Conservation (phyloP, 805 yeast species). For the Candida nitratophila region DNA sequence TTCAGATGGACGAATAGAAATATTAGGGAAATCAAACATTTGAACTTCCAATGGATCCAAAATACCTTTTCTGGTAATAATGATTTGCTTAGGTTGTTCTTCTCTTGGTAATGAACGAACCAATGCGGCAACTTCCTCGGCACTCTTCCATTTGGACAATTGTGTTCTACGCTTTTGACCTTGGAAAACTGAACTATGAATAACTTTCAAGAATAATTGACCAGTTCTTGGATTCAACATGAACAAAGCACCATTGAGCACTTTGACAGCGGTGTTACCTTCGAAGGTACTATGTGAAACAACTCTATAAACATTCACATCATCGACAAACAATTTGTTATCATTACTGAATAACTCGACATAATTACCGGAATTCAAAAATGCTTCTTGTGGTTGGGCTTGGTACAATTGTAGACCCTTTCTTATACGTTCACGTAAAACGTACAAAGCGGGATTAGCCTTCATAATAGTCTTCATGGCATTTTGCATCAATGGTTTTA, state of each 20-base stretch:
- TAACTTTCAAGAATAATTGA: constrained; percentile 78
- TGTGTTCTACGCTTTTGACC: constrained; percentile 94
- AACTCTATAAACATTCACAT: constrained; percentile 89
- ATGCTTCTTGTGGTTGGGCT: constrained; percentile 88
- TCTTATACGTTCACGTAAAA: constrained; percentile 85
- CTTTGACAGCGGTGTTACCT: constrained; percentile 87
- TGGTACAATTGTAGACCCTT: constrained; percentile 92
- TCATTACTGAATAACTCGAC: constrained; percentile 84
- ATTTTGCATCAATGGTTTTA: constrained; percentile 81
- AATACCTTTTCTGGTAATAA: constrained; percentile 86
- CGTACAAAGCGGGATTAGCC: constrained; percentile 88
- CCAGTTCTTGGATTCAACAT: constrained; percentile 89
- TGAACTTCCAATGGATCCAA: constrained; percentile 94
- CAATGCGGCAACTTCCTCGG: constrained; percentile 93
- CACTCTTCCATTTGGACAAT: constrained; percentile 95
- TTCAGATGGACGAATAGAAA: constrained; percentile 84
- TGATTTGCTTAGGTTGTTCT: constrained; percentile 90
- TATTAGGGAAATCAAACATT: constrained; percentile 93
- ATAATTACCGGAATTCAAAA: constrained; percentile 81
- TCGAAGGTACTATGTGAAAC: constrained; percentile 87
- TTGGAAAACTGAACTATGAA: constrained; percentile 93
- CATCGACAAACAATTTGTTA: constrained; percentile 82
- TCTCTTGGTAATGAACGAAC: constrained; percentile 84
- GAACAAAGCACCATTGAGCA: constrained; percentile 88
- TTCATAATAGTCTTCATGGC: constrained; percentile 94